Evolutionary conservation across 345 rosid species (phyloP), one percentile per base, ranked within the genome.

Genomic region (Excoecaria cochinchinensis): DNA sequence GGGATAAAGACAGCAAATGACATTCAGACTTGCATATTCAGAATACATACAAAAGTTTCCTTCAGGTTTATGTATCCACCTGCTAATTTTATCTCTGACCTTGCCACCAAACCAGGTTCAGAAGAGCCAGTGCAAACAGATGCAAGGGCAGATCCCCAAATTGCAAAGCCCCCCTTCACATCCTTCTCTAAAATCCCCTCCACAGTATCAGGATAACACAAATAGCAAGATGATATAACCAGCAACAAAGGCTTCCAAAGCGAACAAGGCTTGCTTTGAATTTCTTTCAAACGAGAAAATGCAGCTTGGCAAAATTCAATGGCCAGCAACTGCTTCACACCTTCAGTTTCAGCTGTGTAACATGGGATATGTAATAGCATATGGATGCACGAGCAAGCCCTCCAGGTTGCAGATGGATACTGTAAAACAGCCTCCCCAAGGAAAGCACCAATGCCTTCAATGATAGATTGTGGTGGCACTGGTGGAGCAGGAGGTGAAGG

Each of bases 321-420:
- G 38, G 81, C 87, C 67, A 93, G 78, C 48, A 92, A 84, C 79
- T 82, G 86, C 79, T 82, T 79, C 51, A 86, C 88, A 76, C 81
- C 81, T 79, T 87, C 91, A 39, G 80, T 77, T 82, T 86, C 94
- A 82, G 61, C 73, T 31, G 90, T 76, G 85, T 87, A 91, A 74
- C 65, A 80, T 36, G 93, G 94, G 55, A 86, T 84, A 86, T 89
- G 90, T 83, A 93, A 87, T 36, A 91, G 78, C 24, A 85, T 66
- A 83, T 91, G 98, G 69, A 87, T 87, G 53, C 93, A 90, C 68
- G 89, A 87, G 81, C 92, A 87, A 69, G 97, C 97, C 85, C 97
- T 90, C 86, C 87, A 80, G 59, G 88, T 84, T 61, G 94, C 98
- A 71, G 94, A 90, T 51, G 92, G 90, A 77, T 93, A 91, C 70